A percentile compares a stretch with the other conserved stretches of the same genome.
Conservation (phyloP, 73 alveolate genomes). For the Paramecium bursaria region DNA sequence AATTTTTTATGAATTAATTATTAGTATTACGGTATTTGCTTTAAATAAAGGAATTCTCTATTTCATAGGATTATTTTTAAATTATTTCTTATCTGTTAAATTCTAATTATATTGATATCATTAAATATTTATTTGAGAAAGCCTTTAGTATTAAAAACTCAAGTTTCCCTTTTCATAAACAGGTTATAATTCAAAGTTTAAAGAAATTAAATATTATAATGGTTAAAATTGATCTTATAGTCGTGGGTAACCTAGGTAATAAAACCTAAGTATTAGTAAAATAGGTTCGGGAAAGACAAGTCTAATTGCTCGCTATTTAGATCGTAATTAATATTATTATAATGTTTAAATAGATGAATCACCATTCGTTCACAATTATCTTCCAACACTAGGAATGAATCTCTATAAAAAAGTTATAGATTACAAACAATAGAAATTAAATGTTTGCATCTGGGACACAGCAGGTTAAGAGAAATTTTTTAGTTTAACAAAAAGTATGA, state of each 20-base stretch:
- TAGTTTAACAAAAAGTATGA: constrained; percentile 56
- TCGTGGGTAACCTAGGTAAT: constrained; percentile 53
- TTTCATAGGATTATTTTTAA: too few relatives aligned
- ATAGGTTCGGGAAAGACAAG: constrained; percentile 65
- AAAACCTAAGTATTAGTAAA: background rate
- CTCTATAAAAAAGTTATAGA: constrained; percentile 10
- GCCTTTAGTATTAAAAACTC: too few relatives aligned
- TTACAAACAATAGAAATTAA: background rate
- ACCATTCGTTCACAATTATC: constrained; percentile 46
- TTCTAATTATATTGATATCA: too few relatives aligned
- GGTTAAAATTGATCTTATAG: constrained; percentile 58
- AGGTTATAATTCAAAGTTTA: too few relatives aligned
- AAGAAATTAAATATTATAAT: background rate
- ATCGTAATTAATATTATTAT: constrained; percentile 7
- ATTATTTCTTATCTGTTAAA: too few relatives aligned
- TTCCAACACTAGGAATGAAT: constrained; percentile 59
- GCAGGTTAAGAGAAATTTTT: constrained; percentile 60
- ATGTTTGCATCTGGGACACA: constrained; percentile 55
- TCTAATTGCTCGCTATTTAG: constrained; percentile 31
- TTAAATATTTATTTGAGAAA: too few relatives aligned
- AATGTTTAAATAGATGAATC: constrained; percentile 46
- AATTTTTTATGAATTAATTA: too few relatives aligned
- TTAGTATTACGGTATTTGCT: too few relatives aligned
- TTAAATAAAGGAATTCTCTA: too few relatives aligned
- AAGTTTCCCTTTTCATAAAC: too few relatives aligned